Conservation (phyloP, 768 basidiomycete species). For the Kwoniella europaea region DNA sequence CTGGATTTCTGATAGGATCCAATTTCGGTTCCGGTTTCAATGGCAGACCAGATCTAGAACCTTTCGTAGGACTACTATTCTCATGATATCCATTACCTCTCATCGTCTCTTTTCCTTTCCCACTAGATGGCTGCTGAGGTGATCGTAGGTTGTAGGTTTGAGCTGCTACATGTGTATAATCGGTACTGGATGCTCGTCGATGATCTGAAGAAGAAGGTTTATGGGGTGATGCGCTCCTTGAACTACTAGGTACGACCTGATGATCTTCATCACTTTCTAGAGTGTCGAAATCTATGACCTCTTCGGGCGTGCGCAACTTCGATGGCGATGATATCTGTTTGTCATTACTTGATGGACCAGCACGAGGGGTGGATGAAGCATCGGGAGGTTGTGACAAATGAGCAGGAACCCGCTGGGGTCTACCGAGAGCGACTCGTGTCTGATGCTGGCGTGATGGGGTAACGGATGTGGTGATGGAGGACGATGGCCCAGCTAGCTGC, state of each 20-base stretch:
- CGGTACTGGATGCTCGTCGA: not conserved
- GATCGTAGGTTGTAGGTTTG: not conserved
- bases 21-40: not conserved
- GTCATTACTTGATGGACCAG: not conserved
- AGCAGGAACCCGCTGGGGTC: not conserved
- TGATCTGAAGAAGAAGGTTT: constrained; percentile 12
- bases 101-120: not conserved
- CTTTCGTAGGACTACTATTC: not conserved
- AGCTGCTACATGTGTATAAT: not conserved
- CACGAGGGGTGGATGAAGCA: not conserved
- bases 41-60: not conserved
- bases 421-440: not conserved
- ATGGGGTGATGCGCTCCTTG: not conserved
- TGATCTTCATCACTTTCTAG: constrained; percentile 10
- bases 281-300: not conserved
- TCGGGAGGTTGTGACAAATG: not conserved
- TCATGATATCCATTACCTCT: not conserved
- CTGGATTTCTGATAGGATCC: not conserved
- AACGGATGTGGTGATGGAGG: too few relatives aligned
- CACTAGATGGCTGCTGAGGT: not conserved
- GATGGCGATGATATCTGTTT: not conserved
- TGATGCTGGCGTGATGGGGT: not conserved
- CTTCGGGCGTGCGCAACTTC: too few relatives aligned
- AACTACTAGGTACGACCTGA: too few relatives aligned
- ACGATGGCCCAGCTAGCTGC: too few relatives aligned